Evolutionary conservation across 2,329 filamentous ascomycete genomes (phyloP).

Genomic region (Pseudogymnoascus sp.): DNA sequence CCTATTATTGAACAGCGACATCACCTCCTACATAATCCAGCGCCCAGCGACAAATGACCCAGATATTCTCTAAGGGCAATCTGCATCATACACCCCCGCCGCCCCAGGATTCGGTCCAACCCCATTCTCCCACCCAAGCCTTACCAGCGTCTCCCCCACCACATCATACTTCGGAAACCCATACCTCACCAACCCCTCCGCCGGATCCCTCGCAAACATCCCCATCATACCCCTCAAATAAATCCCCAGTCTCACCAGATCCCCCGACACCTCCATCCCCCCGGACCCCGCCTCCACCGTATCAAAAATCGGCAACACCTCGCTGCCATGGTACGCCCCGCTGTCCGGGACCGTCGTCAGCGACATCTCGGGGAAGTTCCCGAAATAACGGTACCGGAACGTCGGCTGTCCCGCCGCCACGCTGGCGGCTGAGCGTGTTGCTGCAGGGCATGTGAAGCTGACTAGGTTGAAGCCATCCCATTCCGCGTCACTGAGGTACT

Average conservation of each 20-base stretch:
- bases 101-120: slow-evolving; percentile 16
- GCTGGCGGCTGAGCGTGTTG: slow-evolving; percentile 21
- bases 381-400: slow-evolving; percentile 33
- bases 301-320: slow-evolving; percentile 29
- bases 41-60: no score
- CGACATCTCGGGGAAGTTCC: slow-evolving; percentile 29
- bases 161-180: slow-evolving; percentile 25
- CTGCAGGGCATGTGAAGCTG: slow-evolving; percentile 29
- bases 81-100: background rate
- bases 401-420: slow-evolving; percentile 25
- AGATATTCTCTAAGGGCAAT: background rate
- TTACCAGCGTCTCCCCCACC: slow-evolving; percentile 20
- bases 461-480: slow-evolving; percentile 11
- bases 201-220: slow-evolving; percentile 33
- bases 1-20: background rate
- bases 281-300: slow-evolving; percentile 16
- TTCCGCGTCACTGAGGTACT: background rate
- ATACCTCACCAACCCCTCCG: slow-evolving; percentile 26
- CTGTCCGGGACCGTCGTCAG: slow-evolving; percentile 22
- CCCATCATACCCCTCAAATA: slow-evolving; percentile 33
- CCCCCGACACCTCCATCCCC: slow-evolving; percentile 19
- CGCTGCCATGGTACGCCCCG: slow-evolving; percentile 30
- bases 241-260: slow-evolving; percentile 23
- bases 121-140: slow-evolving; percentile 23
- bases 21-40: no score